phyloP scores from a whole-genome alignment of 352 stramenopile genomes.

The Phytophthora brassicae region DNA sequence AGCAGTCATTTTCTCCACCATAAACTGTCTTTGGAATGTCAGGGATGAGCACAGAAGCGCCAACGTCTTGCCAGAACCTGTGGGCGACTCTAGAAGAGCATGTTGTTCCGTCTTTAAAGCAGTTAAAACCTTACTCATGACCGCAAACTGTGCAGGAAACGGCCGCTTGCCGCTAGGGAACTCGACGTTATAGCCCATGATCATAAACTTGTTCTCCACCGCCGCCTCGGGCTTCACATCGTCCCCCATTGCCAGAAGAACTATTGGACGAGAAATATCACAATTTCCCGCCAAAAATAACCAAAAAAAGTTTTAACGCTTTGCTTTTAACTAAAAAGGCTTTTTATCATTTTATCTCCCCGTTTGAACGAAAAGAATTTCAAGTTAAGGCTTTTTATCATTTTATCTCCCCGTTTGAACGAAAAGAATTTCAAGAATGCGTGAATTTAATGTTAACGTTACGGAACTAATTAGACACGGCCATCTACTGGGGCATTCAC shows the following conservation, averaged over 20 bases:
- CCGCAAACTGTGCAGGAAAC: slow-evolving; percentile 82
- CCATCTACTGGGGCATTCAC: slow-evolving; percentile 20
- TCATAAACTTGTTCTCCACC: slow-evolving; percentile 39
- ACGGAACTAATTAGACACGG: slow-evolving; percentile 8
- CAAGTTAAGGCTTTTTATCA: no score
- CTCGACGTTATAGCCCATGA: slow-evolving; percentile 84
- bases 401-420: no score
- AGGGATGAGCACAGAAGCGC: slow-evolving; percentile 82
- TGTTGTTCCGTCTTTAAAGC: slow-evolving; percentile 82
- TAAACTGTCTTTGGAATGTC: slow-evolving; percentile 72
- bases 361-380: no score
- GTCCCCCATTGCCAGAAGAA: slow-evolving; percentile 13
- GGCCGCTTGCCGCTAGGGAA: slow-evolving; percentile 81
- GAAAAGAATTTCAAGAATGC: no score
- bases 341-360: no score
- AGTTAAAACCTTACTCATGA: slow-evolving; percentile 87
- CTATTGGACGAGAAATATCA: neutral
- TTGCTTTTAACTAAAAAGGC: no score
- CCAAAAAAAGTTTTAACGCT: no score
- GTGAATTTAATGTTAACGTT: no score
- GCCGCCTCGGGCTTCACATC: neutral
- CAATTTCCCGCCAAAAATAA: slow-evolving; percentile 9
- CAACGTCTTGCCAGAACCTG: slow-evolving; percentile 84
- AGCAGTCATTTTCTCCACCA: slow-evolving; percentile 36
- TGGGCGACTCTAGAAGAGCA: slow-evolving; percentile 84